These are phyloP conservation scores for Arthrobotrys megalospora DNA, from an alignment of 2,329 filamentous ascomycete species.

Conservation along the genomic window DNA sequence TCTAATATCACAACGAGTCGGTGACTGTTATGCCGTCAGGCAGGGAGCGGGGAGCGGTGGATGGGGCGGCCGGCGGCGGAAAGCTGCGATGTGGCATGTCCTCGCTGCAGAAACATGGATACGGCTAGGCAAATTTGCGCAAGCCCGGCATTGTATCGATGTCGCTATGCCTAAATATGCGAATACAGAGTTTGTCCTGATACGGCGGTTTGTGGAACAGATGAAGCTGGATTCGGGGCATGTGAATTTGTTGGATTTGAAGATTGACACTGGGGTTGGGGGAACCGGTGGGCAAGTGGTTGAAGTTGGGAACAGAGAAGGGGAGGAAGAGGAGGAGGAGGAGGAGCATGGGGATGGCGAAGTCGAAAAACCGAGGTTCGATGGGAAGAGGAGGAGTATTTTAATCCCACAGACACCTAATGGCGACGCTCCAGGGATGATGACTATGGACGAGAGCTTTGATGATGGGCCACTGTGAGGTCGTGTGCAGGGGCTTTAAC, in stretches of 20 bases:
- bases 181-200: conserved; percentile 46
- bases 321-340: conserved; percentile 19
- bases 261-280: conserved; percentile 41
- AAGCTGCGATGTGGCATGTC: conserved; percentile 90
- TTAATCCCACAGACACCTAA: conserved; percentile 57
- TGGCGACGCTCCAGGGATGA: conserved; percentile 55
- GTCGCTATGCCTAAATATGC: conserved; percentile 64
- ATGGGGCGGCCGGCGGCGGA: conserved; percentile 82
- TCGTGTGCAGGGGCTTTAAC: background rate
- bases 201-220: conserved; percentile 53
- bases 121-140: conserved; percentile 80
- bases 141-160: conserved; percentile 83
- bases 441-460: conserved; percentile 51
- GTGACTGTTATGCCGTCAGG: conserved; percentile 80
- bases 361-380: conserved; percentile 52
- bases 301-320: conserved; percentile 21
- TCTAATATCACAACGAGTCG: conserved; percentile 86
- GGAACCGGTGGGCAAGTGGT: conserved; percentile 12
- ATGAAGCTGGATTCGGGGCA: conserved; percentile 54
- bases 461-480: conserved; percentile 40
- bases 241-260: conserved; percentile 51
- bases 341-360: conserved; percentile 14
- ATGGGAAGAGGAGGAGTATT: conserved; percentile 59
- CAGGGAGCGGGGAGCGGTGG: conserved; percentile 76
- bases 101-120: conserved; percentile 89